These are phyloP conservation scores for Neostapfia colusana DNA, from an alignment of 176 grass and related monocot genomes.

Conservation along the genomic window DNA sequence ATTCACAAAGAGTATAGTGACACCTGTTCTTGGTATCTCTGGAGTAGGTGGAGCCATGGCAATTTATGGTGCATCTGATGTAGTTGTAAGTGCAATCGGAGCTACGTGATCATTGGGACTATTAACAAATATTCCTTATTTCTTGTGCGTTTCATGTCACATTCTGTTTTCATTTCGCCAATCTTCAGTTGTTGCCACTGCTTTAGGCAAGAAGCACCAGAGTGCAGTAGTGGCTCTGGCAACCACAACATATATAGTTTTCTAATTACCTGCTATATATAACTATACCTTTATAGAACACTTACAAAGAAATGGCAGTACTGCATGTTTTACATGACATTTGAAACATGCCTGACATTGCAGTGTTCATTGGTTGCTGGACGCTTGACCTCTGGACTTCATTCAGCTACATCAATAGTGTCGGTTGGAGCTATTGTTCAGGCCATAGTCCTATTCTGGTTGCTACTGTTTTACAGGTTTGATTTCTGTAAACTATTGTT, in stretches of 20 bases:
- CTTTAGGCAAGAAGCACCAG: too few species aligned
- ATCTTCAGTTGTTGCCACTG: too few species aligned
- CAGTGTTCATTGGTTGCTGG: slow-evolving; percentile 91
- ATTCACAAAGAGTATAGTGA: slow-evolving; percentile 91
- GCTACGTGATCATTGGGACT: not conserved
- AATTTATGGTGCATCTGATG: slow-evolving; percentile 88
- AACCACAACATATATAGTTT: too few species aligned
- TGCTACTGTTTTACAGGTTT: slow-evolving; percentile 86
- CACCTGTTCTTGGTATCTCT: slow-evolving; percentile 84
- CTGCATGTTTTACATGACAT: slow-evolving; percentile 21
- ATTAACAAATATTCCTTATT: not conserved
- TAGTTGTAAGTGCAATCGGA: slow-evolving; percentile 59
- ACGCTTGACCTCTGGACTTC: slow-evolving; percentile 67
- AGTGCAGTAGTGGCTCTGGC: too few species aligned
- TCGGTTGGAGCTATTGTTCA: slow-evolving; percentile 75
- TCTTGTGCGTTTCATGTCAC: too few species aligned
- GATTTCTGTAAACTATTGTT: not conserved
- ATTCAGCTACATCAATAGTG: slow-evolving; percentile 68
- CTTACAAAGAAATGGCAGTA: not conserved
- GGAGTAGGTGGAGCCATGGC: slow-evolving; percentile 97
- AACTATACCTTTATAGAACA: not conserved
- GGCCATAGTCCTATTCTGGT: slow-evolving; percentile 79
- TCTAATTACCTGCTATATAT: too few species aligned
- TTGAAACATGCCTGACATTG: slow-evolving; percentile 21
- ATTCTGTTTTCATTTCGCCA: too few species aligned